These are phyloP conservation scores for Linnemannia schmuckeri DNA, from an alignment of 192 early-diverging fungal species.

Conservation along the genomic window DNA sequence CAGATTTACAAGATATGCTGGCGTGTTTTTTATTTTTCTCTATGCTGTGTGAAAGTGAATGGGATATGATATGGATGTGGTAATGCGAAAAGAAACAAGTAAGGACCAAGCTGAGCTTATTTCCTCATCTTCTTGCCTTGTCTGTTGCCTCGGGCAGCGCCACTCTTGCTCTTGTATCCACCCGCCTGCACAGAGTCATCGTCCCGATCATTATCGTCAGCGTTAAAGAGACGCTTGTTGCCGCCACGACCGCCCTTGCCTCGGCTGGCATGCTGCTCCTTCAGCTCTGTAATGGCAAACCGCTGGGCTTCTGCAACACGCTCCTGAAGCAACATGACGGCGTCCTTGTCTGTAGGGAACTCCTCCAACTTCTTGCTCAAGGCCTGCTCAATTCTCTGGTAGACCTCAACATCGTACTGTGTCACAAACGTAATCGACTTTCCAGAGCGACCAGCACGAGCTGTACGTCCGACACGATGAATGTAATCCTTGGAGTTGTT, in stretches of 20 bases:
- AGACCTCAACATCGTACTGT: conserved; percentile 95
- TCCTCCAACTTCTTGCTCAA: conserved; percentile 88
- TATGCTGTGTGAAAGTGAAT: not conserved
- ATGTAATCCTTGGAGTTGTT: conserved; percentile 90
- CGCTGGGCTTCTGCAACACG: conserved; percentile 92
- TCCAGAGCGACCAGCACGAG: conserved; percentile 85
- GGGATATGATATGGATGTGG: not conserved
- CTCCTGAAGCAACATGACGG: conserved; percentile 92
- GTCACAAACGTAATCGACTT: conserved; percentile 86
- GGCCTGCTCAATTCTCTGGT: conserved; percentile 94
- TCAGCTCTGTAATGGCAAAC: conserved; percentile 88
- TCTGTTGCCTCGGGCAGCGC: conserved; percentile 47
- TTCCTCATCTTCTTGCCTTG: conserved; percentile 54
- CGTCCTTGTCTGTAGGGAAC: conserved; percentile 86
- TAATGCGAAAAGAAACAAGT: not conserved
- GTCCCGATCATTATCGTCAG: conserved; percentile 50
- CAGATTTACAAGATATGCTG: not conserved
- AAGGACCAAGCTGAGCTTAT: not conserved
- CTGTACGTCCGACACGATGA: conserved; percentile 89
- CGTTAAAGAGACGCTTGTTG: conserved; percentile 48
- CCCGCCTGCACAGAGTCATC: conserved; percentile 55
- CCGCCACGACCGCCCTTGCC: conserved; percentile 54
- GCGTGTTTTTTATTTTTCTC: not conserved
- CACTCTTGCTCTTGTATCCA: conserved; percentile 51
- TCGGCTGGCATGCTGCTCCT: conserved; percentile 72